phyloP scores from a whole-genome alignment of 345 rosid genomes.

The Geranium brycei region DNA sequence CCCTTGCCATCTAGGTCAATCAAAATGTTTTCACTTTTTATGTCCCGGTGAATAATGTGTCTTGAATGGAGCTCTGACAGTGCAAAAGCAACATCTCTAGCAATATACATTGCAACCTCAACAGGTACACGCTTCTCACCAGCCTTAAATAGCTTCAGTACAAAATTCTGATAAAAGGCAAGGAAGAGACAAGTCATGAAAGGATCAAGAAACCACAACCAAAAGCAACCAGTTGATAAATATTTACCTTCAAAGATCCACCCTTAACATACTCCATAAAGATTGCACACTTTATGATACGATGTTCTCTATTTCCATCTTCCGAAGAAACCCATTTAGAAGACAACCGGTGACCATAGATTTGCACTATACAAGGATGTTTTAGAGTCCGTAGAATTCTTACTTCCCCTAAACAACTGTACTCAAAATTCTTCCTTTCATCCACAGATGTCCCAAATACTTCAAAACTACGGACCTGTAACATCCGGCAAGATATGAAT shows the following conservation, averaged over 20 bases:
- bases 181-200: not conserved
- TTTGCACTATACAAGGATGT: conserved; percentile 76
- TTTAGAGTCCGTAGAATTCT: conserved; percentile 61
- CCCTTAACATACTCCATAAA: conserved; percentile 74
- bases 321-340: conserved; percentile 52
- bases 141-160: conserved; percentile 50
- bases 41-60: conserved; percentile 88
- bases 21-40: conserved; percentile 87
- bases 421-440: conserved; percentile 64
- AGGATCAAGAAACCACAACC: not conserved
- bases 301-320: conserved; percentile 43
- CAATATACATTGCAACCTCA: conserved; percentile 54
- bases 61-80: conserved; percentile 68
- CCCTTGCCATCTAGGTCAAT: conserved; percentile 52
- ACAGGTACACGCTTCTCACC: conserved; percentile 54
- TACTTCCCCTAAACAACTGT: conserved; percentile 76
- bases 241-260: conserved; percentile 67
- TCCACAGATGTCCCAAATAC: conserved; percentile 37
- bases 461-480: conserved; percentile 63
- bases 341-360: conserved; percentile 78
- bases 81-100: conserved; percentile 67
- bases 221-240: not conserved
- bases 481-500: conserved; percentile 7
- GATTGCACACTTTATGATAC: conserved; percentile 50
- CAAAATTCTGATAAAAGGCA: conserved; percentile 36